These are phyloP conservation scores for Citrus glauca DNA, from an alignment of 345 rosid genomes.

Conservation along the genomic window DNA sequence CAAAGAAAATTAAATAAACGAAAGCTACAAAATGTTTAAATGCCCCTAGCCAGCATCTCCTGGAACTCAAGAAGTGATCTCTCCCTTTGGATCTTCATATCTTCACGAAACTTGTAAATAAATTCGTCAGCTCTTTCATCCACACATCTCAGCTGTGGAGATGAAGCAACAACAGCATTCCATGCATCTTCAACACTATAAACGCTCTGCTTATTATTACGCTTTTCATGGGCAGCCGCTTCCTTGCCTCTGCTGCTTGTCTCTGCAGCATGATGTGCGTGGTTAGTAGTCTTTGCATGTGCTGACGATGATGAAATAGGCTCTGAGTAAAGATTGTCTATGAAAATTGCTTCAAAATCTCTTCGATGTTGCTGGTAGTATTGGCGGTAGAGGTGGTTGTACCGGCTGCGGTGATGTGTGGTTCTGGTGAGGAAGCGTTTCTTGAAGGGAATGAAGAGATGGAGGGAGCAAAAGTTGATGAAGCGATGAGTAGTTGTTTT, in stretches of 20 bases:
- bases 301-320: background rate
- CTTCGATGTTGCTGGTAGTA: slow-evolving; percentile 21
- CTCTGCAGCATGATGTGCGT: slow-evolving; percentile 17
- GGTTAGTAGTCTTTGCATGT: slow-evolving; percentile 4
- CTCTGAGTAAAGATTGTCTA: slow-evolving; percentile 43
- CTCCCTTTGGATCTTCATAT: slow-evolving; percentile 62
- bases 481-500: slow-evolving; percentile 37
- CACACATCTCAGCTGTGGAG: slow-evolving; percentile 74
- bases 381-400: slow-evolving; percentile 21
- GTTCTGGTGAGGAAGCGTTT: slow-evolving; percentile 30
- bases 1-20: background rate
- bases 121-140: slow-evolving; percentile 89
- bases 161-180: slow-evolving; percentile 66
- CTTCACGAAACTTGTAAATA: slow-evolving; percentile 57
- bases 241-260: slow-evolving; percentile 31
- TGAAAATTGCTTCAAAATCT: slow-evolving; percentile 33
- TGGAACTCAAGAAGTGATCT: slow-evolving; percentile 54
- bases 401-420: slow-evolving; percentile 10
- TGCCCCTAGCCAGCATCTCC: slow-evolving; percentile 68
- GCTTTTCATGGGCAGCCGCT: slow-evolving; percentile 10
- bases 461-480: slow-evolving; percentile 39
- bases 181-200: slow-evolving; percentile 74
- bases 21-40: slow-evolving; percentile 12
- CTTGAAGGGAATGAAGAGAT: slow-evolving; percentile 43
- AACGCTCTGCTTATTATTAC: slow-evolving; percentile 6